These are phyloP conservation scores for Caloboletus firmus DNA, from an alignment of 1,284 basidiomycete species.

Conservation along the genomic window DNA sequence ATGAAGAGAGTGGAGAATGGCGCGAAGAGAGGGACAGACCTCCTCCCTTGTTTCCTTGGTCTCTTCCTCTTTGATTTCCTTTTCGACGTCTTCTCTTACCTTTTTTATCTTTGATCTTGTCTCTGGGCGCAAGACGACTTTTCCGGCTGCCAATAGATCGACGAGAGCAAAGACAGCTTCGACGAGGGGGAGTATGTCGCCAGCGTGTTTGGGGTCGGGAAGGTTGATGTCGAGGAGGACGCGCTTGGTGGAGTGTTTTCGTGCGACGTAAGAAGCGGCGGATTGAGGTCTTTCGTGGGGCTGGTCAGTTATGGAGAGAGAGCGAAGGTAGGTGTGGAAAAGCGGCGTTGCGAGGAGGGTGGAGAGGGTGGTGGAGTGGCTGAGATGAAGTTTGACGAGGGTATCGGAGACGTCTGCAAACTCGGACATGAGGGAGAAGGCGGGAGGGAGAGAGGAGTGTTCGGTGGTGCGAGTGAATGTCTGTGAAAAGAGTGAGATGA, in stretches of 20 bases:
- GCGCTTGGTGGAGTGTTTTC: constrained; percentile 56
- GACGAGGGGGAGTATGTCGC: constrained; percentile 57
- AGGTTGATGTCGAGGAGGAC: constrained; percentile 66
- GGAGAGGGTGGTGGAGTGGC: constrained; percentile 51
- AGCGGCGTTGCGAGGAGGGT: constrained; percentile 62
- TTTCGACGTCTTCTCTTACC: constrained; percentile 68
- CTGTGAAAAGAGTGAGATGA: constrained; percentile 38
- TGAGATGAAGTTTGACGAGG: constrained; percentile 60
- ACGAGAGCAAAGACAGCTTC: constrained; percentile 71
- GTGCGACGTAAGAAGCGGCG: constrained; percentile 32
- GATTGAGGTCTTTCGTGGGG: constrained; percentile 64
- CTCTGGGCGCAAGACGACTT: constrained; percentile 71
- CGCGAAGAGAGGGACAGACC: constrained; percentile 35
- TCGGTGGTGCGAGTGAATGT: constrained; percentile 81
- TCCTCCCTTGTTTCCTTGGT: constrained; percentile 73
- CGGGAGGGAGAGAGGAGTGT: constrained; percentile 54
- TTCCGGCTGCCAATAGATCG: constrained; percentile 55
- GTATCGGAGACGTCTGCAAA: constrained; percentile 80
- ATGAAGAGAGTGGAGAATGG: background rate
- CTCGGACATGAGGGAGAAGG: constrained; percentile 76
- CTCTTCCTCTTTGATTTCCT: constrained; percentile 64
- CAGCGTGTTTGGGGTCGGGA: constrained; percentile 51
- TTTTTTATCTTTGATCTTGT: constrained; percentile 74
- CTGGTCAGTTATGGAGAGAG: constrained; percentile 81
- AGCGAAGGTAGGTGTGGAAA: constrained; percentile 74